phyloP scores from a whole-genome alignment of 306 rosid species.

The Fragaria iinumae region DNA sequence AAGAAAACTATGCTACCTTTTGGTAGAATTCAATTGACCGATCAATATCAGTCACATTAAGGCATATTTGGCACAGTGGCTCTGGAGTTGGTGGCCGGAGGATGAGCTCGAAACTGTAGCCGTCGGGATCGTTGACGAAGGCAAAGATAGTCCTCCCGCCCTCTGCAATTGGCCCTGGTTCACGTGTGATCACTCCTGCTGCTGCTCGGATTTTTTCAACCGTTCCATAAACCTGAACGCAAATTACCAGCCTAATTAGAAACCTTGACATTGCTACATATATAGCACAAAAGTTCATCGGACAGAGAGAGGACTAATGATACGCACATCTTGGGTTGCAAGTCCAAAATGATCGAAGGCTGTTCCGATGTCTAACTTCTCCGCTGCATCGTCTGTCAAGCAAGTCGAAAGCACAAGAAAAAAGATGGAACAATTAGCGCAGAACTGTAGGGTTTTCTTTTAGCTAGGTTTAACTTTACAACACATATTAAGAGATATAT shows the following conservation, averaged over 20 bases:
- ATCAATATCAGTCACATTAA: slow-evolving; percentile 10
- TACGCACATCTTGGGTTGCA: slow-evolving; percentile 33
- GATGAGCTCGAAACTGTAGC: slow-evolving; percentile 25
- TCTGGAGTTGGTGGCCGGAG: slow-evolving; percentile 20
- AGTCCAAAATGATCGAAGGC: slow-evolving; percentile 68
- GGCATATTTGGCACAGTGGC: slow-evolving; percentile 22
- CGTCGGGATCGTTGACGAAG: slow-evolving; percentile 21
- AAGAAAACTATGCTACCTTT: background rate
- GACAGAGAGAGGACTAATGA: background rate
- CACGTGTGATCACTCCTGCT: slow-evolving; percentile 9
- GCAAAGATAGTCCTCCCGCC: slow-evolving; percentile 4
- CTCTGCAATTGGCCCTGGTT: background rate
- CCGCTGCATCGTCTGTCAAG: slow-evolving; percentile 4
- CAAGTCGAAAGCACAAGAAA: background rate
- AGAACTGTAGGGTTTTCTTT: background rate
- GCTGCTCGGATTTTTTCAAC: slow-evolving; percentile 4
- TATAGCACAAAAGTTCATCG: background rate
- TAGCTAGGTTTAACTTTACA: background rate
- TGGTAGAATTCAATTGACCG: slow-evolving; percentile 15
- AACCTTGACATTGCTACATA: background rate
- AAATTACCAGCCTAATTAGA: background rate
- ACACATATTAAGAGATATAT: background rate
- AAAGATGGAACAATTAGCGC: background rate
- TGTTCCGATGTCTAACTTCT: slow-evolving; percentile 51
- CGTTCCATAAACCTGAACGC: background rate